Evolutionary conservation across 192 early-diverging fungal species (phyloP).

Genomic region (Coemansia umbellata): DNA sequence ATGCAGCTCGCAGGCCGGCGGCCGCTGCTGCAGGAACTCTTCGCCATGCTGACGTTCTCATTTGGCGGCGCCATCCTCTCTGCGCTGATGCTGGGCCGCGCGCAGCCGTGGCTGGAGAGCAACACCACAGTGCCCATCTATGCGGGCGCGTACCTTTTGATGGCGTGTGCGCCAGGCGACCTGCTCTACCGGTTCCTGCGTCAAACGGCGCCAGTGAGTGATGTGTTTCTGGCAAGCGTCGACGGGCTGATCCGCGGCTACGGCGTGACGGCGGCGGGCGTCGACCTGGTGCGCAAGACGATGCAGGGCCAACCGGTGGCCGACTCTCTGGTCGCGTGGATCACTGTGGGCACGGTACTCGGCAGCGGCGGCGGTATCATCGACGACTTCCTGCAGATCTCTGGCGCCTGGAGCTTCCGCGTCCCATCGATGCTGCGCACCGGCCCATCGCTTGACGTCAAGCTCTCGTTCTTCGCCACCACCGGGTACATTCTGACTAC

Average conservation of each 20-base stretch:
- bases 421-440: constrained; percentile 36
- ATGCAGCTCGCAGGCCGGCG: constrained; percentile 31
- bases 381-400: constrained; percentile 52
- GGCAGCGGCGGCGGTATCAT: constrained; percentile 55
- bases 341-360: constrained; percentile 46
- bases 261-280: constrained; percentile 50
- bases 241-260: constrained; percentile 52
- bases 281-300: constrained; percentile 46
- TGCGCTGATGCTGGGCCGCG: constrained; percentile 41
- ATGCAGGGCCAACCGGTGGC: constrained; percentile 43
- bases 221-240: constrained; percentile 49
- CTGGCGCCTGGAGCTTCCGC: constrained; percentile 39
- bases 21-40: constrained; percentile 44
- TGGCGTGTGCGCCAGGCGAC: constrained; percentile 44
- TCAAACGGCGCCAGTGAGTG: constrained; percentile 37
- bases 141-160: constrained; percentile 30
- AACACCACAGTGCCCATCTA: constrained; percentile 47
- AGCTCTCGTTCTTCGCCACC: constrained; percentile 42
- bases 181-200: constrained; percentile 36
- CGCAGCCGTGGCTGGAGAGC: constrained; percentile 50
- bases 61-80: constrained; percentile 54
- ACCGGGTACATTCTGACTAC: constrained; percentile 50
- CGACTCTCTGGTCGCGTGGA: constrained; percentile 49
- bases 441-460: constrained; percentile 38
- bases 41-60: constrained; percentile 52